Conservation (phyloP, 2,329 filamentous ascomycete species). For the Colletotrichum neosansevieriae region DNA sequence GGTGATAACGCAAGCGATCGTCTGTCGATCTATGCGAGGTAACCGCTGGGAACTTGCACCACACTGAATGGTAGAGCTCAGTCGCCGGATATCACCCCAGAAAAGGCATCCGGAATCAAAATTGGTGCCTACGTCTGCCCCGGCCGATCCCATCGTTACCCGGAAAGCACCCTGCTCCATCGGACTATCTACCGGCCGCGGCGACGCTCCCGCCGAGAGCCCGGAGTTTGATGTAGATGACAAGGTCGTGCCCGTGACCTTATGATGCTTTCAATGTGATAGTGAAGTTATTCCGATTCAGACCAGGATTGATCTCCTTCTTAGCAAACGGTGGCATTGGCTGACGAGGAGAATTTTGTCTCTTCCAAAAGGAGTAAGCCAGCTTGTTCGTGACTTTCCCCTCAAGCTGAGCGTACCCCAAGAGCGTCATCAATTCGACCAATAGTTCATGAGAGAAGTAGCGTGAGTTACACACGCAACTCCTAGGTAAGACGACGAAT, state of each 20-base stretch:
- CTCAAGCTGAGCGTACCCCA: slow-evolving; percentile 77
- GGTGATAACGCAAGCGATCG: slow-evolving; percentile 31
- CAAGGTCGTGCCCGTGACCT: slow-evolving; percentile 33
- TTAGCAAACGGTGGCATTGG: slow-evolving; percentile 69
- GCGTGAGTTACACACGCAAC: slow-evolving; percentile 90
- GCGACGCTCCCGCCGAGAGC: too few species aligned
- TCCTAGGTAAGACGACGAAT: slow-evolving; percentile 90
- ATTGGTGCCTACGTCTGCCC: neutral
- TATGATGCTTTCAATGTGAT: slow-evolving; percentile 70
- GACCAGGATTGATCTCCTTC: slow-evolving; percentile 80
- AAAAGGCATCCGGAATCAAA: slow-evolving; percentile 8
- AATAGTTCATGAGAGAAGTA: slow-evolving; percentile 83
- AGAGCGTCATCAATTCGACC: slow-evolving; percentile 76
- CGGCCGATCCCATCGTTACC: neutral
- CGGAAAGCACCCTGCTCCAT: neutral
- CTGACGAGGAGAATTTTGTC: slow-evolving; percentile 45
- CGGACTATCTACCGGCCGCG: too few species aligned
- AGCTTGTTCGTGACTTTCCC: slow-evolving; percentile 85
- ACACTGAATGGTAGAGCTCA: neutral
- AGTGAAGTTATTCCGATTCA: slow-evolving; percentile 89
- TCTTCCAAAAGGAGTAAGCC: slow-evolving; percentile 88
- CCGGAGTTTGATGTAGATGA: neutral
- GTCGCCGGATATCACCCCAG: slow-evolving; percentile 3
- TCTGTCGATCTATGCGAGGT: slow-evolving; percentile 25
- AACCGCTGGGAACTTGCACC: neutral